phyloP scores from a whole-genome alignment of 495 filamentous ascomycete species.

The Tuber brumale region DNA sequence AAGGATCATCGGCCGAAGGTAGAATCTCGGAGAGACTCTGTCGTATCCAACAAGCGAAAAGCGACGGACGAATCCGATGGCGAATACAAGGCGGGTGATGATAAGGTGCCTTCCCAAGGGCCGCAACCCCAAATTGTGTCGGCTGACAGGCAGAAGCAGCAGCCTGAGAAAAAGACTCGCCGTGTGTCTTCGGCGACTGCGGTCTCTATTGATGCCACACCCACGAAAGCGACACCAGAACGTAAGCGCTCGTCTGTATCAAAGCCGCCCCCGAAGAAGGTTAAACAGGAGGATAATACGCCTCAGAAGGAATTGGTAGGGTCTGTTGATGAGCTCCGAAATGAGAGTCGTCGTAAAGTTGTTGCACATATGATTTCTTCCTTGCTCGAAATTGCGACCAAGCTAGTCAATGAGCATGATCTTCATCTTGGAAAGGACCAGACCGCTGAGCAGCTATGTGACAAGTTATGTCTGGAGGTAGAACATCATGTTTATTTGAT shows the following conservation, averaged over 20 bases:
- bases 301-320: conserved; percentile 38
- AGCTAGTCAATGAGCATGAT: conserved; percentile 52
- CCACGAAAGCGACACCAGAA: conserved; percentile 30
- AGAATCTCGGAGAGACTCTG: conserved; percentile 25
- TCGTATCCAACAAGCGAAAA: conserved; percentile 32
- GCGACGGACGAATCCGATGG: conserved; percentile 36
- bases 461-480: conserved; percentile 59
- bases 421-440: conserved; percentile 53
- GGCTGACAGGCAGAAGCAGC: conserved; percentile 21
- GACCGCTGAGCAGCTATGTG: conserved; percentile 50
- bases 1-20: conserved; percentile 18
- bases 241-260: conserved; percentile 27
- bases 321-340: conserved; percentile 37
- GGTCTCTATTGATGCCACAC: conserved; percentile 18
- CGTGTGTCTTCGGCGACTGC: conserved; percentile 21
- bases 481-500: conserved; percentile 63
- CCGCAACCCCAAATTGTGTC: neutral
- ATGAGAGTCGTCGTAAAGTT: conserved; percentile 38
- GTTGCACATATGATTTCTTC: conserved; percentile 31
- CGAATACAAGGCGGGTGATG: conserved; percentile 39
- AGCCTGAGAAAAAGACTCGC: conserved; percentile 32
- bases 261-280: conserved; percentile 30
- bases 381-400: conserved; percentile 44
- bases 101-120: conserved; percentile 13
- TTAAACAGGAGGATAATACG: conserved; percentile 37